Evolutionary conservation across 148 eudicot genomes (phyloP).

Genomic region (Salicornia ramosissima): DNA sequence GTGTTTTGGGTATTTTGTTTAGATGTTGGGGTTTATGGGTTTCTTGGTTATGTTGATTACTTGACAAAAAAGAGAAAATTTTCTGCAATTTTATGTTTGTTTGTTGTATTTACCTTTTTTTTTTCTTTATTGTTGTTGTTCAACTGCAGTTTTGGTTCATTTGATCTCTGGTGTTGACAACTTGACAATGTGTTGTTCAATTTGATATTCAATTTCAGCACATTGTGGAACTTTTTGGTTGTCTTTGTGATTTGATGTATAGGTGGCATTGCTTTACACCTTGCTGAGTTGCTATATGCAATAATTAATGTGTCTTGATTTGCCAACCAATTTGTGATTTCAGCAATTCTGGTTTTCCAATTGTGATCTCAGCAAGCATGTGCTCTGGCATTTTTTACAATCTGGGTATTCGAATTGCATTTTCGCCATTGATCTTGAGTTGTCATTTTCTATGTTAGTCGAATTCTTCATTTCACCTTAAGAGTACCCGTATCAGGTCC

Average conservation of each 20-base stretch:
- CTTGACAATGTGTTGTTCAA: slow-evolving; percentile 18
- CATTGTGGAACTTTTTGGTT: slow-evolving; percentile 5
- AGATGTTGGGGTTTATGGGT: background rate
- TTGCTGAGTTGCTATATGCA: slow-evolving; percentile 18
- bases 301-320: slow-evolving; percentile 4
- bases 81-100: too few species aligned
- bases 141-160: background rate
- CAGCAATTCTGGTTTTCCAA: background rate
- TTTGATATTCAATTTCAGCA: slow-evolving; percentile 13
- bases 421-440: slow-evolving; percentile 10
- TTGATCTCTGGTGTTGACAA: slow-evolving; percentile 10
- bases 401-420: background rate
- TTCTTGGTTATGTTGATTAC: background rate
- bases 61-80: background rate
- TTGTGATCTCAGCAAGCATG: slow-evolving; percentile 3
- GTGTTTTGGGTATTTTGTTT: background rate
- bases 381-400: background rate
- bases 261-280: background rate
- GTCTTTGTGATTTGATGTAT: slow-evolving; percentile 17
- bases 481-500: too few species aligned
- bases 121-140: background rate
- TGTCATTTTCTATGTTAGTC: slow-evolving; percentile 27
- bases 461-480: too few species aligned
- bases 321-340: slow-evolving; percentile 10
- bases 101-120: too few species aligned